Evolutionary conservation across 176 grass and related monocot species (phyloP), one percentile per base, ranked within the genome.

Genomic region (Metroxylon sagu): DNA sequence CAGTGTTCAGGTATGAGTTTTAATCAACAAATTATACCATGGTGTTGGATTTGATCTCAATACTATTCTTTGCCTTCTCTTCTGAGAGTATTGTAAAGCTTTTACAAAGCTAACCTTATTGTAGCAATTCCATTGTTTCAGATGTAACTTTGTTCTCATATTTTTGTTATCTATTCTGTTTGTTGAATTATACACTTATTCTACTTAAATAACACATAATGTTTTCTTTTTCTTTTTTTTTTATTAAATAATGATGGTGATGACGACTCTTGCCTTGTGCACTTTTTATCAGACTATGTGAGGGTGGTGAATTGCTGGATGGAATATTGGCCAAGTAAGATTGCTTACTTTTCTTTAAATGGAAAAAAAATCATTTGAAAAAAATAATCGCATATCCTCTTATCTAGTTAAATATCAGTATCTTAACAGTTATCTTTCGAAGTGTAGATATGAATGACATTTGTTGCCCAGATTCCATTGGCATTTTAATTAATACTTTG

Each of bases 281-380:
- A 43, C 5, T 74, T 66, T 28, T 52, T 69, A 56, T 49, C 83
- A 92, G 88, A 75, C 87, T 92, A 75, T 92, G 83, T 23, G 88
- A 92, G 29, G 88, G 88, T 74, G 83, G 88, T 60, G 88, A 92
- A 61, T 78, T 92, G 73, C 88, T 92, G 74, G 88, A 92, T 69
- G 76, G 83, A 26, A 92, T 92, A 80, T 86, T 92, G 87, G 61
- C 83, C 73, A 87, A 80, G 83, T 91, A 73, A 86, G 83, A 64
- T 27, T 70, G 50, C 56, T 59, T 18, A 26, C 14, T 25, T 52
- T 62, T 15, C 50, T 82, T 67, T 5, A 43, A 43, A 43, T 14
- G 2, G 14, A 43, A 43, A 43, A 43, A 6, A 50, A 27, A 50
- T 16, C 70, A 66, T 68, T 4, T 57, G 1, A 57, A 5, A 18